Base-by-base conservation (phyloP, 2,329 filamentous ascomycete genomes). In the Epichloe coenophiala region DNA sequence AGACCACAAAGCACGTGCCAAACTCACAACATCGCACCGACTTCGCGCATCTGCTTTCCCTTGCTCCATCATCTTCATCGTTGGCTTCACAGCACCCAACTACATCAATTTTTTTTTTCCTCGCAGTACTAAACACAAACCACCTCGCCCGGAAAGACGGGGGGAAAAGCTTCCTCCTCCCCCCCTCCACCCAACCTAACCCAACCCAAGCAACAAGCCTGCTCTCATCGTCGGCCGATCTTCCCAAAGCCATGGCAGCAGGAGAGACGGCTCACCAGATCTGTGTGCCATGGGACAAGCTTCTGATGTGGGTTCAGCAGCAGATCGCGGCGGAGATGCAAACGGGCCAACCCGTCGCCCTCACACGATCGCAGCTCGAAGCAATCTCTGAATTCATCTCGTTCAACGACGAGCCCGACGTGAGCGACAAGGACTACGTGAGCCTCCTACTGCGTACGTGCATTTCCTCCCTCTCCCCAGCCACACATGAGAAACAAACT, bases 361-460 rank as follows among this genome's bases (percentile, higher is more conserved):
- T 76, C 33, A 65, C 66, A 0, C 60, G 62, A 4, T 54, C 59
- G 4, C 66, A 77, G 57, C 59, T 62, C 9, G 59, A 63, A 39
- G 68, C 72, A 15, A 58, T 79, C 27, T 60, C 64, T 1, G 59
- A 65, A 5, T 63, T 78, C 44, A 61, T 69, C 48, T 54, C 58
- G 2, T 60, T 64, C 31, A 44, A 53, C n/a, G 51, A 55, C 5
- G 63, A 65, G 48, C 62, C 63, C 8, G 55, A 62, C 9, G 35
- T 64, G 4, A 56, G 57, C 7, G 56, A 59, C 5, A 19, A 35
- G 6, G 59, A 63, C 54, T 61, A 64, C 46, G 59, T 69, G 23
- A 60, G 60, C 51, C 40, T 53, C 2, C 51, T 69, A 11, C 55
- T 59, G 17, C 48, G 67, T 65, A 57, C 46, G 58, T 54, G 17